Conservation (phyloP, 176 grass and related monocot genomes). For the Elaeis guineensis region DNA sequence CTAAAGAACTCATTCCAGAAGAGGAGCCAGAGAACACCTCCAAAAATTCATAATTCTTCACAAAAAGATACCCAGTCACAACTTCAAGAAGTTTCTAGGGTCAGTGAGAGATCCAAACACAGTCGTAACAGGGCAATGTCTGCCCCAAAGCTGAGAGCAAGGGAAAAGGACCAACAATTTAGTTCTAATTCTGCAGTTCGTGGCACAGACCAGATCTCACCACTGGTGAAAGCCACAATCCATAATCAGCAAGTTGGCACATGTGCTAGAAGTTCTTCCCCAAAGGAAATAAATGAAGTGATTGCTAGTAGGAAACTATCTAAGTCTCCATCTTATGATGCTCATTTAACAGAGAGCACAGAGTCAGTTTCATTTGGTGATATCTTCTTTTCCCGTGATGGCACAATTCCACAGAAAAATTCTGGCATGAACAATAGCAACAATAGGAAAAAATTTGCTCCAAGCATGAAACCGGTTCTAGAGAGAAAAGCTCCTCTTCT, state of each 20-base stretch:
- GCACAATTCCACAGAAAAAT: slow-evolving; percentile 33
- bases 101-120: slow-evolving; percentile 29
- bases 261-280: slow-evolving; percentile 36
- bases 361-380: slow-evolving; percentile 52
- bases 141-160: slow-evolving; percentile 29
- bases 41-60: slow-evolving; percentile 31
- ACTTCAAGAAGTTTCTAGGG: slow-evolving; percentile 5
- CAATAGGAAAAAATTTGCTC: slow-evolving; percentile 12
- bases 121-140: slow-evolving; percentile 37
- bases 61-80: slow-evolving; percentile 22
- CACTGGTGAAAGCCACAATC: slow-evolving; percentile 20
- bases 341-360: slow-evolving; percentile 41
- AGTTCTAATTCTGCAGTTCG: slow-evolving; percentile 32
- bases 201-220: slow-evolving; percentile 24
- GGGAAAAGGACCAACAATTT: slow-evolving; percentile 31
- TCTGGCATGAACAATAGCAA: slow-evolving; percentile 21
- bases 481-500: slow-evolving; percentile 2
- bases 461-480: slow-evolving; percentile 14
- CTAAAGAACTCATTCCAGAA: slow-evolving; percentile 26
- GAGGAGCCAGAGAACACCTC: slow-evolving; percentile 39
- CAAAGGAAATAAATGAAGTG: slow-evolving; percentile 26
- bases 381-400: slow-evolving; percentile 68
- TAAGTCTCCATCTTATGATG: slow-evolving; percentile 44
- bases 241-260: slow-evolving; percentile 25
- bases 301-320: slow-evolving; percentile 25